phyloP scores from a whole-genome alignment of 225 moss, liverwort and hornwort genomes.

The Polytrichum commune region DNA sequence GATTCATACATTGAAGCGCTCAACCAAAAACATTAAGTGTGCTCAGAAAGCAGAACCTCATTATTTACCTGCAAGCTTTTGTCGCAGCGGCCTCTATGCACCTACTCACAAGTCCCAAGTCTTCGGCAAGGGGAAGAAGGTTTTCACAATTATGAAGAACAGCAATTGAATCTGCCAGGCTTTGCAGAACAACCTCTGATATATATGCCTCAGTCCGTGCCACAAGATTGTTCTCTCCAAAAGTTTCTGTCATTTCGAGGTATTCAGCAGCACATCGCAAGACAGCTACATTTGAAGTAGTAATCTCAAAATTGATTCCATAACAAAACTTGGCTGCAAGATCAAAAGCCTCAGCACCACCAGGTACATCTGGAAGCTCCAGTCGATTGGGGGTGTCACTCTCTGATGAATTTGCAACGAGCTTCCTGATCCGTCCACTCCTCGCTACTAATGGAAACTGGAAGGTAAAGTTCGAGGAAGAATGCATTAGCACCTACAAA shows the following conservation, averaged over 20 bases:
- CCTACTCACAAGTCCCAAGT: slow-evolving; percentile 53
- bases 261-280: slow-evolving; percentile 59
- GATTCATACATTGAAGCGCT: no score
- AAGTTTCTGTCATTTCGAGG: slow-evolving; percentile 65
- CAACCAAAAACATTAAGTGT: no score
- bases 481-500: no score
- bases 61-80: slow-evolving; percentile 40
- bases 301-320: slow-evolving; percentile 70
- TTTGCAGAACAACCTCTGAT: slow-evolving; percentile 47
- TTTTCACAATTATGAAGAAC: slow-evolving; percentile 71
- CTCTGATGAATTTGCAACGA: slow-evolving; percentile 47
- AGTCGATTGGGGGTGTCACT: slow-evolving; percentile 42
- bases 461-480: background rate
- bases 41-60: no score
- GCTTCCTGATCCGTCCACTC: slow-evolving; percentile 58
- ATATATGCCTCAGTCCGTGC: slow-evolving; percentile 53
- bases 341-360: slow-evolving; percentile 65
- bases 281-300: slow-evolving; percentile 55
- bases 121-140: slow-evolving; percentile 55
- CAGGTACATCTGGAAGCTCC: slow-evolving; percentile 62
- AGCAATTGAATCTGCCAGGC: slow-evolving; percentile 51
- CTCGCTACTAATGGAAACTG: slow-evolving; percentile 63
- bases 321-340: slow-evolving; percentile 71
- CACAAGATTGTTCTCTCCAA: slow-evolving; percentile 53
- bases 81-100: slow-evolving; percentile 61